Conservation (phyloP, 345 rosid genomes). For the Clausena lansium region DNA sequence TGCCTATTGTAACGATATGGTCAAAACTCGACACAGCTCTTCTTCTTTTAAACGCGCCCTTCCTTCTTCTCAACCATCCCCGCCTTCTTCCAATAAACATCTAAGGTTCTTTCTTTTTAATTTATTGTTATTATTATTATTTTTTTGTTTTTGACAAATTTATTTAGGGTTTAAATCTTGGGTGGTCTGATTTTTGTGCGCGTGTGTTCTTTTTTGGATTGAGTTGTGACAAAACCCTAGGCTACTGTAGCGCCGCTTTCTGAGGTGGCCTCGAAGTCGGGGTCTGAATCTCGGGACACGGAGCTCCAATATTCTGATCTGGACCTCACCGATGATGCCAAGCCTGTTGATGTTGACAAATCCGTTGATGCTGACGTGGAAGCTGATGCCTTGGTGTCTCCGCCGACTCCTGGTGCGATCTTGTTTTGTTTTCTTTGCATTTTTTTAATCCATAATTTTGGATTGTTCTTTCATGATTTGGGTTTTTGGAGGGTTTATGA, state of each 20-base stretch:
- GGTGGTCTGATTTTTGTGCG: neutral
- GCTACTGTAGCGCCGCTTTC: constrained; percentile 31
- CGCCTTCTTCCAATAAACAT: constrained; percentile 54
- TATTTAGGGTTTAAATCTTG: constrained; percentile 24
- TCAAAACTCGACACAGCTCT: constrained; percentile 89
- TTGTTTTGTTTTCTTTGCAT: constrained; percentile 31
- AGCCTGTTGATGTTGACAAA: constrained; percentile 41
- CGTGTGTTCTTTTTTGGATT: constrained; percentile 12
- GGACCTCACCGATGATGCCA: constrained; percentile 39
- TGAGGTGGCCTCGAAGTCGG: constrained; percentile 43
- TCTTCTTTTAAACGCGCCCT: constrained; percentile 82
- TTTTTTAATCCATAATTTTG: constrained; percentile 13
- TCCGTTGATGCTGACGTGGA: constrained; percentile 47
- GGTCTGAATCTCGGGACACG: constrained; percentile 46
- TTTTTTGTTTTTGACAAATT: neutral
- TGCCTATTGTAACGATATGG: too few species aligned
- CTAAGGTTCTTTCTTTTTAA: constrained; percentile 52
- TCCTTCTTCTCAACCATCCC: constrained; percentile 48
- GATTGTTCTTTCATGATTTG: neutral
- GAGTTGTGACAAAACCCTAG: constrained; percentile 34
- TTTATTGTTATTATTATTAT: neutral
- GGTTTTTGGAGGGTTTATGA: constrained; percentile 20
- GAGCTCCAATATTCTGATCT: constrained; percentile 74
- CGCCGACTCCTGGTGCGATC: constrained; percentile 49
- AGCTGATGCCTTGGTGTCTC: constrained; percentile 50